Evolutionary conservation across 345 rosid species (phyloP).

Genomic region (Ailanthus altissimus): DNA sequence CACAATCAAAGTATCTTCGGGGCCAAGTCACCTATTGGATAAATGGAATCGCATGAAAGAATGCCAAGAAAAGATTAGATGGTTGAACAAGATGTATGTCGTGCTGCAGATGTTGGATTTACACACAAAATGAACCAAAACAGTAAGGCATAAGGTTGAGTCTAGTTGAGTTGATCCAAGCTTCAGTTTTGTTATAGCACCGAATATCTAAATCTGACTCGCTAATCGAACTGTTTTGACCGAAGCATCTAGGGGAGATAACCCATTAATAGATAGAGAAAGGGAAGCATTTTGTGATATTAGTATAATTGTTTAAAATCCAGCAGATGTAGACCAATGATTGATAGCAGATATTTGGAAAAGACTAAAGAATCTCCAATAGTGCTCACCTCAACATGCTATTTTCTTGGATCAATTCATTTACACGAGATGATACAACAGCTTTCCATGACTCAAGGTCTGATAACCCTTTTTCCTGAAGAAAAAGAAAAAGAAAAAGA

Average conservation of each 20-base stretch:
- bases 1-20: too few species aligned
- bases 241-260: neutral
- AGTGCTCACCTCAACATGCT: constrained; percentile 64
- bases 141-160: neutral
- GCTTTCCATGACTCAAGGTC: constrained; percentile 70
- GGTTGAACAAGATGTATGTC: neutral
- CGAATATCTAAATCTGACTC: neutral
- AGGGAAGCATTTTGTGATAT: neutral
- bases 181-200: neutral
- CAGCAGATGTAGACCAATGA: neutral
- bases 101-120: neutral
- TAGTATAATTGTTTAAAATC: neutral
- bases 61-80: neutral
- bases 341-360: neutral
- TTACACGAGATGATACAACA: constrained; percentile 52
- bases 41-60: neutral
- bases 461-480: constrained; percentile 56
- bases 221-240: neutral
- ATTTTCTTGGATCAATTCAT: constrained; percentile 61
- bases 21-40: neutral
- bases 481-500: neutral
- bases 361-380: too few species aligned
- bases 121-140: neutral
- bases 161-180: neutral
- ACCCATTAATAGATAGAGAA: neutral